Conservation (phyloP, 345 rosid genomes). For the Barbarea vulgaris region DNA sequence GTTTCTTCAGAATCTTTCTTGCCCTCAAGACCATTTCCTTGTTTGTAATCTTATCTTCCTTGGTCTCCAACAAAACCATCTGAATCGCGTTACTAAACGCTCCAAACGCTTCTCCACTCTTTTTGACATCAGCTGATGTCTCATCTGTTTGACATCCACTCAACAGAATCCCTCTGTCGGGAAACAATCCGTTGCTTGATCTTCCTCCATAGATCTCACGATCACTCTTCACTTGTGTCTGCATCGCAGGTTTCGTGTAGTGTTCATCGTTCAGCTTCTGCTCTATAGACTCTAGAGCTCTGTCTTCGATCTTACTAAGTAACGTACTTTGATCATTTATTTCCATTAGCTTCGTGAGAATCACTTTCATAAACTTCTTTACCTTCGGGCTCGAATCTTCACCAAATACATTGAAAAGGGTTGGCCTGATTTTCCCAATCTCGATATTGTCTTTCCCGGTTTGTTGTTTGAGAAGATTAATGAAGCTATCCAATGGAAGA, state of each 20-base stretch:
- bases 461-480: conserved; percentile 25
- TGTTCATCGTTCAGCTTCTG: conserved; percentile 4
- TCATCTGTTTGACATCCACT: conserved; percentile 32
- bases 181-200: conserved; percentile 35
- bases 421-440: conserved; percentile 30
- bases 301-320: conserved; percentile 19
- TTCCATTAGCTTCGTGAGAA: conserved; percentile 10
- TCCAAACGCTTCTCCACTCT: conserved; percentile 29
- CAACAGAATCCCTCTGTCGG: conserved; percentile 23
- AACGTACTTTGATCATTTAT: conserved; percentile 3
- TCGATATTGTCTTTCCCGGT: conserved; percentile 30
- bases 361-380: conserved; percentile 67
- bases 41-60: conserved; percentile 14
- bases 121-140: conserved; percentile 17
- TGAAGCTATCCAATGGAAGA: conserved; percentile 24
- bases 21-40: conserved; percentile 39
- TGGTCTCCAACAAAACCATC: conserved; percentile 29
- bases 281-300: background rate
- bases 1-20: conserved; percentile 47
- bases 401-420: conserved; percentile 24
- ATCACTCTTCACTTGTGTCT: background rate
- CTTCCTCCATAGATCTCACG: conserved; percentile 5
- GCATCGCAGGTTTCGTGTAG: background rate
- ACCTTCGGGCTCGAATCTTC: conserved; percentile 55
- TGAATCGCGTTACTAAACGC: conserved; percentile 28